These are phyloP conservation scores for Pythium brachiatum DNA, from an alignment of 352 stramenopile genomes.

Conservation along the genomic window DNA sequence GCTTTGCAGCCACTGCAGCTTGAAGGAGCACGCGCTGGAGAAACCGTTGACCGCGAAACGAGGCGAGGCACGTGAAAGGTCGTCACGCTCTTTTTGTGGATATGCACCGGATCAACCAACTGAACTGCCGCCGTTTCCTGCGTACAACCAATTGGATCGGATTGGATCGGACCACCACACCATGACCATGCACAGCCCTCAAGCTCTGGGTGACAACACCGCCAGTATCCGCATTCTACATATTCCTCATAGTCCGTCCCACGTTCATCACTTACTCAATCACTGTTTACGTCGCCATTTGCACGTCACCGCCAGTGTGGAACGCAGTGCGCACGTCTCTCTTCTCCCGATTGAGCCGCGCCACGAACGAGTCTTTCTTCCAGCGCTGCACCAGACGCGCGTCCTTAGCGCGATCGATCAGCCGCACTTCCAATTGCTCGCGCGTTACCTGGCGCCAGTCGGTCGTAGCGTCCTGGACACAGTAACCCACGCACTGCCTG, in stretches of 20 bases:
- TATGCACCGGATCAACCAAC: neutral
- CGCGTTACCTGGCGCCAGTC: conserved; percentile 61
- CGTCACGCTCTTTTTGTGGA: conserved; percentile 18
- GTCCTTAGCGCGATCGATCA: conserved; percentile 59
- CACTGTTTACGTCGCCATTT: conserved; percentile 14
- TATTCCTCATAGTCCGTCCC: neutral
- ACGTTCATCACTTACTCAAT: too few relatives aligned
- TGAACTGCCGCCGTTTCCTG: neutral
- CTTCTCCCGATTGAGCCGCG: conserved; percentile 78
- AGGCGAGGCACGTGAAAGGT: conserved; percentile 13
- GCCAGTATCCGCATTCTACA: neutral
- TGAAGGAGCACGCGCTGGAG: neutral
- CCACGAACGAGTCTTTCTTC: conserved; percentile 82
- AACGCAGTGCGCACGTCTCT: conserved; percentile 40
- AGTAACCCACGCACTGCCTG: neutral
- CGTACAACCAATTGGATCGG: neutral
- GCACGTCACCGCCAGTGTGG: conserved; percentile 7
- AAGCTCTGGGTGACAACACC: neutral
- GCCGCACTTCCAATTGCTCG: conserved; percentile 44
- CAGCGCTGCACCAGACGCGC: conserved; percentile 45
- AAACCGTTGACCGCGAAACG: conserved; percentile 14
- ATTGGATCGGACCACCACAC: neutral
- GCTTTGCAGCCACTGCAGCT: neutral
- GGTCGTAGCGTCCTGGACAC: conserved; percentile 42
- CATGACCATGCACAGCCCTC: neutral